A percentile compares a stretch with the other conserved stretches of the same genome.
Evolutionary conservation across 768 basidiomycete species (phyloP).

Genomic region (Amanita pallidorosea): DNA sequence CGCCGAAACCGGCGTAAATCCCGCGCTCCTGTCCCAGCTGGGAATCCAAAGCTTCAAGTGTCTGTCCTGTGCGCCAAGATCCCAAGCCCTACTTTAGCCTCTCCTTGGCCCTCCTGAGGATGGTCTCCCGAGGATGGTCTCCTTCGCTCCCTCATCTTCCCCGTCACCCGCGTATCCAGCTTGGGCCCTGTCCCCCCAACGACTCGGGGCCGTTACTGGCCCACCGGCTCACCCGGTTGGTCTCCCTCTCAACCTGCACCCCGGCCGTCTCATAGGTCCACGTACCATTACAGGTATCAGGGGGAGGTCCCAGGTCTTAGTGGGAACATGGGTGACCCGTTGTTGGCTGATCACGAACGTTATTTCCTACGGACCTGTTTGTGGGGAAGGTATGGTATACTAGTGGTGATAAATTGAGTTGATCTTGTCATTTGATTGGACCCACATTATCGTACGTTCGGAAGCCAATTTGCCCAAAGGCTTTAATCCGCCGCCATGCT

Average conservation of each 20-base stretch:
- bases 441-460: background rate
- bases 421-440: background rate
- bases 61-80: background rate
- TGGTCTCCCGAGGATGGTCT: too few relatives aligned
- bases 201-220: too few relatives aligned
- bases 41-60: too few relatives aligned
- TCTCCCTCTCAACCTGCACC: background rate
- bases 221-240: too few relatives aligned
- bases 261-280: background rate
- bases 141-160: too few relatives aligned
- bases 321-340: background rate
- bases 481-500: too few relatives aligned
- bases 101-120: background rate
- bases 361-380: background rate
- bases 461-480: background rate
- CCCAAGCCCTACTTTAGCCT: background rate
- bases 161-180: too few relatives aligned
- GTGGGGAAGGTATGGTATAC: background rate
- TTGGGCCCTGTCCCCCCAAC: too few relatives aligned
- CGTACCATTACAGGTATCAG: too few relatives aligned
- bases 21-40: slow-evolving; percentile 4
- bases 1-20: slow-evolving; percentile 7
- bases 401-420: background rate
- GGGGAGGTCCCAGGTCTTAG: background rate
- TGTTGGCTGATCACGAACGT: background rate